These are phyloP conservation scores for Talaromyces stipitatus DNA, from an alignment of 495 filamentous ascomycete genomes.

Conservation along the genomic window DNA sequence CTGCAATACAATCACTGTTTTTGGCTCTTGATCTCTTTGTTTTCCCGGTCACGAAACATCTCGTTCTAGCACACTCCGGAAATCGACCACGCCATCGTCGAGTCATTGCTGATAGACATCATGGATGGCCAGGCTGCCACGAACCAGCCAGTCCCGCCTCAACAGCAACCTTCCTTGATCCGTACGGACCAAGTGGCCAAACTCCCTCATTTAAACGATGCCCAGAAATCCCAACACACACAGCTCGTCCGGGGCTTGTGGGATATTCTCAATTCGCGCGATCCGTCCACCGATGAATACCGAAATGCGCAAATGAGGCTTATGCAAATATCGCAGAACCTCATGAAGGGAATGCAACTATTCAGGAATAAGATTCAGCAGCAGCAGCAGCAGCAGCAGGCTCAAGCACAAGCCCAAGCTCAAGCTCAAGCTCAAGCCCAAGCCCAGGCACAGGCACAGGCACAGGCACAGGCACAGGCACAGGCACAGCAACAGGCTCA, in stretches of 20 bases:
- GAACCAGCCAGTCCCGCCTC: conserved; percentile 25
- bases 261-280: conserved; percentile 50
- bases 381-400: conserved; percentile 28
- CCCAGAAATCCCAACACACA: conserved; percentile 61
- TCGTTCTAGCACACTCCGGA: neutral
- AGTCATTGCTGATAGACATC: neutral
- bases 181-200: conserved; percentile 46
- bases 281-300: conserved; percentile 48
- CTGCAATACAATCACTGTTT: neutral
- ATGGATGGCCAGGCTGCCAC: conserved; percentile 12
- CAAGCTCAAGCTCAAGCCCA: conserved; percentile 19
- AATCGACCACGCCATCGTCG: neutral
- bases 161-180: conserved; percentile 41
- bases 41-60: neutral
- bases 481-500: conserved; percentile 21
- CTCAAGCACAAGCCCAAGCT: conserved; percentile 16
- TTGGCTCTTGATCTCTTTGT: neutral
- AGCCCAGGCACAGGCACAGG: conserved; percentile 19
- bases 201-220: conserved; percentile 42
- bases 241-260: conserved; percentile 54
- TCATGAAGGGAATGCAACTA: conserved; percentile 49
- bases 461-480: conserved; percentile 20
- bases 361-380: conserved; percentile 38
- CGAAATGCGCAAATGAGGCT: conserved; percentile 57
- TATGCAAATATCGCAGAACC: conserved; percentile 53